Conservation (phyloP, 169 alveolate species). For the Perkinsus chesapeaki region DNA sequence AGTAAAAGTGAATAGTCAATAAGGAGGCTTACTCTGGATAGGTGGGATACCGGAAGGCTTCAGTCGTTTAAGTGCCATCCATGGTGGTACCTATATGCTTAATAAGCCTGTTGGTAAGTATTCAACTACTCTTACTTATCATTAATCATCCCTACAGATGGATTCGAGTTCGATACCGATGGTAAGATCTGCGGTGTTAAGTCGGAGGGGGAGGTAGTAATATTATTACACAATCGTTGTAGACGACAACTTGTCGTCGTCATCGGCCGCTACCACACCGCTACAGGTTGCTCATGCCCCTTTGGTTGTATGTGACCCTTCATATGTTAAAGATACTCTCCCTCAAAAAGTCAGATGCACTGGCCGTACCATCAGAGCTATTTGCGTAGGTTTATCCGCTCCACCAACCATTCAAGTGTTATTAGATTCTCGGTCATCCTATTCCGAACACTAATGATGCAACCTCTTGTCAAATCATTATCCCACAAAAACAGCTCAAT, state of each 20-base stretch:
- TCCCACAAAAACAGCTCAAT: conserved; percentile 88
- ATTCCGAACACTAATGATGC: conserved; percentile 86
- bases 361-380: conserved; percentile 26
- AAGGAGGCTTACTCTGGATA: neutral
- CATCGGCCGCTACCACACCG: neutral
- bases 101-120: conserved; percentile 80
- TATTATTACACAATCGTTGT: conserved; percentile 3
- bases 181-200: conserved; percentile 79
- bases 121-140: neutral
- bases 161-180: conserved; percentile 63
- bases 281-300: conserved; percentile 56
- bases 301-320: conserved; percentile 82
- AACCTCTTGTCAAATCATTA: conserved; percentile 88
- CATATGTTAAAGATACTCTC: conserved; percentile 44
- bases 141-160: conserved; percentile 30
- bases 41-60: conserved; percentile 1
- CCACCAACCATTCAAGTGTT: conserved; percentile 60
- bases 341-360: conserved; percentile 1
- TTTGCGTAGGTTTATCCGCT: neutral
- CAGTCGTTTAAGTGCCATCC: conserved; percentile 83
- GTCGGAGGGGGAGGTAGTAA: conserved; percentile 57
- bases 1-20: neutral
- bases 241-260: neutral
- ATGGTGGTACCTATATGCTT: conserved; percentile 95
- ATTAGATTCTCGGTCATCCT: conserved; percentile 89